These are phyloP conservation scores for Chytriomyces sp. DNA, from an alignment of 192 early-diverging fungal species.

Conservation along the genomic window DNA sequence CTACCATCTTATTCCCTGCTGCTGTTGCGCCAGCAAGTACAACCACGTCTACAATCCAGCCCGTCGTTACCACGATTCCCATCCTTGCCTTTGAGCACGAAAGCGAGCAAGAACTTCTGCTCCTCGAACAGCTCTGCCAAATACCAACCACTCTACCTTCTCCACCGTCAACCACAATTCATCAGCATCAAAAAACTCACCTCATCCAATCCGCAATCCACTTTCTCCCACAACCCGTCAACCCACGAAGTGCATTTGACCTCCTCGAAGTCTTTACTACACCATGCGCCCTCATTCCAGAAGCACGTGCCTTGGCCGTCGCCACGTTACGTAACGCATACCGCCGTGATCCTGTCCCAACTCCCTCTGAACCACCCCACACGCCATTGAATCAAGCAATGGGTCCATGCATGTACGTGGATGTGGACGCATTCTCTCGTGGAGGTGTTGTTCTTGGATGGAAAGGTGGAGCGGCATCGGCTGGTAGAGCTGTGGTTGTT, in stretches of 20 bases:
- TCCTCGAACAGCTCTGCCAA: neutral
- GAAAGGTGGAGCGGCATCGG: neutral
- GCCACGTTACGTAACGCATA: constrained; percentile 34
- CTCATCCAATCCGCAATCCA: constrained; percentile 24
- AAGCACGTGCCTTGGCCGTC: constrained; percentile 24
- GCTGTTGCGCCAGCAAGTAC: neutral
- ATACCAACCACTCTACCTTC: neutral
- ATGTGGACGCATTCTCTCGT: constrained; percentile 3
- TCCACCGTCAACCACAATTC: neutral
- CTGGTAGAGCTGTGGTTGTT: constrained; percentile 11
- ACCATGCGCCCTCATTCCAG: constrained; percentile 26
- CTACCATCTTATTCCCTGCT: neutral
- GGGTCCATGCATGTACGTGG: constrained; percentile 27
- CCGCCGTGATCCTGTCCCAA: constrained; percentile 34
- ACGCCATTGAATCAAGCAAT: constrained; percentile 22
- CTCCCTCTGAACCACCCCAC: constrained; percentile 13
- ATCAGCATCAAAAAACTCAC: neutral
- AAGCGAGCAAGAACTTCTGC: constrained; percentile 2
- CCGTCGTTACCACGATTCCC: constrained; percentile 14
- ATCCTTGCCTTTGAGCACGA: constrained; percentile 5
- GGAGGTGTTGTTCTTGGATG: neutral
- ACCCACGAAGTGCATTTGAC: constrained; percentile 31
- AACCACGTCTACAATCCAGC: neutral
- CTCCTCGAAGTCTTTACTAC: constrained; percentile 32
- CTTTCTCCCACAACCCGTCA: constrained; percentile 13